These are phyloP conservation scores for Odontarrhena argentea DNA, from an alignment of 345 rosid genomes.

Conservation along the genomic window DNA sequence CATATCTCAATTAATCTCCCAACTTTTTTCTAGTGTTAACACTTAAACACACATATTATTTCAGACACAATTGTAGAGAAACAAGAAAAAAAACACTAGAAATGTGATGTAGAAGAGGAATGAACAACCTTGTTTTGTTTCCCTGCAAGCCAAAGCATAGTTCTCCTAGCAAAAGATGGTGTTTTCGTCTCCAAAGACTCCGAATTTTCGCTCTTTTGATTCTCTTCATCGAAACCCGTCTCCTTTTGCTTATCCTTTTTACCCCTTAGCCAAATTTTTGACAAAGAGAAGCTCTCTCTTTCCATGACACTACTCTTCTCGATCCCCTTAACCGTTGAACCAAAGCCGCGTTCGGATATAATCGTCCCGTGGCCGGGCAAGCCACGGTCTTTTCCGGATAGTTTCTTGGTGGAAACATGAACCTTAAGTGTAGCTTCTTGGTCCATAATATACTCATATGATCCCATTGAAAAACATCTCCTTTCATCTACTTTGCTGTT, in stretches of 20 bases:
- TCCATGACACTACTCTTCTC: slow-evolving; percentile 52
- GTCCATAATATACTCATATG: slow-evolving; percentile 62
- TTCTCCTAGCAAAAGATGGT: slow-evolving; percentile 88
- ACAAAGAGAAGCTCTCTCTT: slow-evolving; percentile 89
- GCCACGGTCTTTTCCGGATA: slow-evolving; percentile 14
- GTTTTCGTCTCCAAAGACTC: slow-evolving; percentile 51
- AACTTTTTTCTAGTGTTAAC: slow-evolving; percentile 19
- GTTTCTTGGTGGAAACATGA: slow-evolving; percentile 40
- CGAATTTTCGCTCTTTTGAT: slow-evolving; percentile 25
- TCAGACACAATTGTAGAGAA: background rate
- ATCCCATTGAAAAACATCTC: slow-evolving; percentile 57
- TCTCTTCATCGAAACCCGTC: slow-evolving; percentile 30
- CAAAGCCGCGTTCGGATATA: slow-evolving; percentile 26
- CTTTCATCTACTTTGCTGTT: slow-evolving; percentile 58
- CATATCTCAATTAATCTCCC: slow-evolving; percentile 9
- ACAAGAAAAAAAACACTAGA: background rate
- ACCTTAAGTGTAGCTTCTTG: slow-evolving; percentile 57
- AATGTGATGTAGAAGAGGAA: slow-evolving; percentile 55
- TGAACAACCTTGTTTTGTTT: slow-evolving; percentile 83
- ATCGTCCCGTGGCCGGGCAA: slow-evolving; percentile 9
- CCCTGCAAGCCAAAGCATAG: slow-evolving; percentile 82
- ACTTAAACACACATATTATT: background rate
- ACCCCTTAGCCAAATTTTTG: slow-evolving; percentile 84
- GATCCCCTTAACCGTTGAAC: slow-evolving; percentile 34
- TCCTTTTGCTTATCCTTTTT: slow-evolving; percentile 50